phyloP scores from a whole-genome alignment of 371 early-diverging fungal genomes.

The Basidiobolus meristosporus region DNA sequence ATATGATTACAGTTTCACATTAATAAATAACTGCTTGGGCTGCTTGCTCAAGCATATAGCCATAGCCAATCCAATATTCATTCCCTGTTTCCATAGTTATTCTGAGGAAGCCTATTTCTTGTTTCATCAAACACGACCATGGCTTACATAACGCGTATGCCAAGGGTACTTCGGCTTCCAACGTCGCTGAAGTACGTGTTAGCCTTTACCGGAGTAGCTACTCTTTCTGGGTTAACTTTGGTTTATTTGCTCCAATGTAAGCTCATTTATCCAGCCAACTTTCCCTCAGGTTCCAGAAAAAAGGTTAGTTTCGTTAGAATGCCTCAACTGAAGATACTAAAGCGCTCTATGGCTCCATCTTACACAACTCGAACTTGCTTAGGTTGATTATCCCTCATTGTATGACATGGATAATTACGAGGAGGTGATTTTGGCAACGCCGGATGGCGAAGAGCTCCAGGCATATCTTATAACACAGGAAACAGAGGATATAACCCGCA shows the following conservation, averaged over 20 bases:
- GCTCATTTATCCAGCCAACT: background rate
- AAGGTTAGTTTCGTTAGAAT: background rate
- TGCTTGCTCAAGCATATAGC: too few species aligned
- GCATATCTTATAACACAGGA: constrained; percentile 55
- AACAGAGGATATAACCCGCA: constrained; percentile 24
- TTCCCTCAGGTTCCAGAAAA: background rate
- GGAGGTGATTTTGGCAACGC: constrained; percentile 45
- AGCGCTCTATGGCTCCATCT: background rate
- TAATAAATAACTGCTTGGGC: too few species aligned
- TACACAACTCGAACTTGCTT: background rate
- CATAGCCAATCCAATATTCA: too few species aligned
- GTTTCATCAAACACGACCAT: too few species aligned
- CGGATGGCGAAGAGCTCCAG: constrained; percentile 57
- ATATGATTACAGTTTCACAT: too few species aligned
- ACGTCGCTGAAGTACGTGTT: too few species aligned
- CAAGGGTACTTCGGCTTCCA: too few species aligned
- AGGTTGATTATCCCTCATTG: constrained; percentile 58
- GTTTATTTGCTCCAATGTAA: background rate
- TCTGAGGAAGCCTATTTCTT: too few species aligned
- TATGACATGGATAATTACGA: constrained; percentile 56
- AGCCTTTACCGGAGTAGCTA: background rate
- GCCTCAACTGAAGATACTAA: background rate
- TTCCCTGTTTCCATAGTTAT: too few species aligned
- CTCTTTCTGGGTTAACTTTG: background rate
- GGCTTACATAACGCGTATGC: too few species aligned